Percentiles rank a stretch among this genome's conserved stretches.
These are phyloP conservation scores for Phialophora verrucosa DNA, from an alignment of 2,329 filamentous ascomycete species.

Conservation along the genomic window DNA sequence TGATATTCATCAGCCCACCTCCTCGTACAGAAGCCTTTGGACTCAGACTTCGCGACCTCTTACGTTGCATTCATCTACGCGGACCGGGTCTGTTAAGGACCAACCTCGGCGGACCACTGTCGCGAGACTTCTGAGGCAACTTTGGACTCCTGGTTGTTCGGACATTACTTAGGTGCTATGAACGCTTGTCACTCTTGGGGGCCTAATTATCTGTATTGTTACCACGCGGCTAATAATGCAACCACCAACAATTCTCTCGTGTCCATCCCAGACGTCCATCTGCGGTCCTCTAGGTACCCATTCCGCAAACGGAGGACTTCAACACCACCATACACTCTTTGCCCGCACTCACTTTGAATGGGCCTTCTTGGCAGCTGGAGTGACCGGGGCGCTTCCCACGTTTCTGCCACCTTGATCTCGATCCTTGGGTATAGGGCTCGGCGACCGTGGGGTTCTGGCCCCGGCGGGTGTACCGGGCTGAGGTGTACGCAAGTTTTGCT, in stretches of 20 bases:
- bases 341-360: neutral
- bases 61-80: neutral
- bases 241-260: neutral
- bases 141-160: neutral
- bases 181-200: neutral
- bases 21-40: neutral
- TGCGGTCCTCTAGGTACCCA: neutral
- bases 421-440: slow-evolving; percentile 17
- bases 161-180: slow-evolving; percentile 5
- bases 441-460: slow-evolving; percentile 27
- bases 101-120: neutral
- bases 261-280: neutral
- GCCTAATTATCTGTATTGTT: neutral
- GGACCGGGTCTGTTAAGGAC: neutral
- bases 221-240: neutral
- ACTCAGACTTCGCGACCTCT: neutral
- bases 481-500: slow-evolving; percentile 14
- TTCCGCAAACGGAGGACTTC: neutral
- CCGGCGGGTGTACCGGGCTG: slow-evolving; percentile 24
- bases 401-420: neutral
- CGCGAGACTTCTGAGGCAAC: neutral
- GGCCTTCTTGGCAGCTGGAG: neutral
- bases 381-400: neutral
- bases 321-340: neutral
- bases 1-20: neutral